These are phyloP conservation scores for Fraxinus sp. DNA, from an alignment of 305 asterid genomes.

Conservation along the genomic window DNA sequence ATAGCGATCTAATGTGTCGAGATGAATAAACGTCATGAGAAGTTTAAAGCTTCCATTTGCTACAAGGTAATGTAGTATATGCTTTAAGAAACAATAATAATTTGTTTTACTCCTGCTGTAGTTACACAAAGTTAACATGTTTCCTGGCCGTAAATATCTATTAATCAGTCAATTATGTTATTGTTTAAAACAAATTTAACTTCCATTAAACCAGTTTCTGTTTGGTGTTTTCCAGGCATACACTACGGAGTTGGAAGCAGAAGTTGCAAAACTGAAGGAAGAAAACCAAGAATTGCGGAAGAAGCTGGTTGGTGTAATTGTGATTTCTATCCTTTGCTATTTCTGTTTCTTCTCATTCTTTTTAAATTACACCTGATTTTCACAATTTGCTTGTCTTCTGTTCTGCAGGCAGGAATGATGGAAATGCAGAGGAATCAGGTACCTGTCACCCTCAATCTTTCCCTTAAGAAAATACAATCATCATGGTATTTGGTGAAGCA, in stretches of 20 bases:
- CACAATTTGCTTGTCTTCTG: conserved; percentile 17
- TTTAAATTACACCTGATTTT: neutral
- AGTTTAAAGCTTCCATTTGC: neutral
- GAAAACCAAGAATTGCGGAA: conserved; percentile 66
- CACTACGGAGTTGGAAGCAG: conserved; percentile 86
- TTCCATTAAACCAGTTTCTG: neutral
- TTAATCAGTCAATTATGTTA: neutral
- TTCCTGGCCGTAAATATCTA: neutral
- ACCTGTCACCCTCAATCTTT: neutral
- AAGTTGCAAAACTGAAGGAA: conserved; percentile 89
- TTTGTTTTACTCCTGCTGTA: neutral
- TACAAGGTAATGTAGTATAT: conserved; percentile 25
- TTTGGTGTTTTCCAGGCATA: conserved; percentile 57
- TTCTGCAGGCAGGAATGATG: conserved; percentile 52
- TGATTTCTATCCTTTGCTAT: neutral
- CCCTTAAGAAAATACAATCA: neutral
- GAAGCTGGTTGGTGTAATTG: conserved; percentile 55
- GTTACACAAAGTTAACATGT: neutral
- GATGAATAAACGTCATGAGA: conserved; percentile 18
- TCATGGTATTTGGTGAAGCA: neutral
- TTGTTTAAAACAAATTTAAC: neutral
- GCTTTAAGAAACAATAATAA: conserved; percentile 17
- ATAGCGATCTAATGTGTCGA: neutral
- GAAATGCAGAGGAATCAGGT: conserved; percentile 89
- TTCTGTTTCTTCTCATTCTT: neutral